Evolutionary conservation across 352 stramenopile genomes (phyloP), one percentile per base, ranked within the genome.

Genomic region (Peronospora destructor): DNA sequence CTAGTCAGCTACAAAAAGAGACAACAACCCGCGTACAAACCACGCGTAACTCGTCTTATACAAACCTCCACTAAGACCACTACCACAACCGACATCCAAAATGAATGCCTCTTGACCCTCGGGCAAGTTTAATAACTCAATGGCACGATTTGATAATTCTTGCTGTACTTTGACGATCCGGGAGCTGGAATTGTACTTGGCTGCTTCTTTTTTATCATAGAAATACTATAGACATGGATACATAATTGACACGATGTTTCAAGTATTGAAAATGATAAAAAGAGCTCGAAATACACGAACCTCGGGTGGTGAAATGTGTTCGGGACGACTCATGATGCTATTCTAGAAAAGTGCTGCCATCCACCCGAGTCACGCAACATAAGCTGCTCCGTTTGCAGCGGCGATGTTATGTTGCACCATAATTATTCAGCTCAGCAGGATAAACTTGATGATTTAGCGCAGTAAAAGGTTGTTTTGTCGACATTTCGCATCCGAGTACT

Each of bases 51-150:
- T 41, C 7, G 30, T 11, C 33, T 9, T 3, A 6, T 1, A 81
- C 59, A 37, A 53, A 88, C 90, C 70, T 58, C 96, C 96, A 75
- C 89, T 98, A 19, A 99, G 75, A 21, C 95, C 96, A 54, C 86
- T 97, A 32, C 96, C 96, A 71, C 95, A 98, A 14, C 96, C 96
- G 28, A 99, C 84, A 68, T 99, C 96, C 8, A 99, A 65, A 40
- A 98, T 86, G 43, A 98, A 96, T 6, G 64, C 71, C 14, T 93
- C 79, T 37, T 87, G 76, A 38, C 82, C 78, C 14, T 57, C 59
- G n/a, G 82, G 91, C 36, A 99, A 66, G 40, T 96, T 97, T 45
- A 99, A 68, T 39, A 99, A 71, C 81, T 99, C 96, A 50, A 99
- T 97, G 32, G 95, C 96, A 39, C 95, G 87, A 34, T 97, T 84